Evolutionary conservation across 2,329 filamentous ascomycete species (phyloP), one percentile per base, ranked within the genome.

Genomic region (Zasmidium angulare): DNA sequence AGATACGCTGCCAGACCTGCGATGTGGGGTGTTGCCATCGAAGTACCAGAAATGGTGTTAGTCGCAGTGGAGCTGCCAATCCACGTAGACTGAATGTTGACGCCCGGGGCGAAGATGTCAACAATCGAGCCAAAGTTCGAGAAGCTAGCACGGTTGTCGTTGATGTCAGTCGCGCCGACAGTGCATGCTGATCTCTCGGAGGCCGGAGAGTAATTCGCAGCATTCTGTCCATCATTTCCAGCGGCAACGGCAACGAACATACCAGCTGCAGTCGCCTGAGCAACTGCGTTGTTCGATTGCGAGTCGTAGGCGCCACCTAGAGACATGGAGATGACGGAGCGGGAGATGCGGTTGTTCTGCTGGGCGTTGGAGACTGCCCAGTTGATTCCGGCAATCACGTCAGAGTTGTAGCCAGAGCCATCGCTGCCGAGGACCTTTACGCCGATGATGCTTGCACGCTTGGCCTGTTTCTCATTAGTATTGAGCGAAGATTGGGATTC

Each of bases 271-370:
- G 75, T 70, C 48, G 71, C 74, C 46, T 68, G 68, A 19, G 72
- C 72, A 46, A 74, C 73, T 46, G 75, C 75, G 50, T 71, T 66
- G 69, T 77, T 77, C 59, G 76, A 58, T 4, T 59, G 69, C 19
- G 72, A 65, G 47, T 72, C 71, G 49, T 71, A 75, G 50, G 67
- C 67, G 23, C 75, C 75, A 59, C 76, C 76, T 23, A 79, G 73
- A 46, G 75, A 77, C 73, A 77, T 69, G 63, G 75, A 77, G 55
- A 71, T 74, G 49, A 66, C 64, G 22, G 62, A 58, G 21, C 52
- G 49, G 19, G 53, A 53, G 24, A 96, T 96, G 75, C 89, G 89
- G 87, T 97, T 89, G 72, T 79, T 90, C 43, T 54, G 56, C 82
- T 93, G 90, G 69, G 90, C 90, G 53, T 77, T 73, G 50, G 71